Conservation (phyloP, 2,329 filamentous ascomycete species). For the Fusarium irregulare region DNA sequence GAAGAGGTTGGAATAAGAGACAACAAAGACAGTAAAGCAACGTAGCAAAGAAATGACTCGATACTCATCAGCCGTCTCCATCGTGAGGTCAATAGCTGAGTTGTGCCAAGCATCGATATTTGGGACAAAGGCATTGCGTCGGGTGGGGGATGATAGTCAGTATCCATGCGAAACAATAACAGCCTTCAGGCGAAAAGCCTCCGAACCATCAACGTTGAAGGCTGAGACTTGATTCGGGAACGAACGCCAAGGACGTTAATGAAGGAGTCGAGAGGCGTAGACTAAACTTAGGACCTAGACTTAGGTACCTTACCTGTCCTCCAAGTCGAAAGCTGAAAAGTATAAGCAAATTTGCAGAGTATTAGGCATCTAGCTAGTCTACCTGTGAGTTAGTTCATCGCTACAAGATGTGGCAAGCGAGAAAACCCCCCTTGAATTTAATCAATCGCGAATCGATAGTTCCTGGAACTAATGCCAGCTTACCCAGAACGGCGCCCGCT, state of each 20-base stretch:
- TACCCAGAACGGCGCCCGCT: slow-evolving; percentile 4
- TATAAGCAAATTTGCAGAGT: slow-evolving; percentile 19
- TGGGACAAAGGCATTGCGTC: neutral
- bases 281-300: slow-evolving; percentile 21
- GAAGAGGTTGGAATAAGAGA: slow-evolving; percentile 9
- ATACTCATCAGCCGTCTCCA: slow-evolving; percentile 11
- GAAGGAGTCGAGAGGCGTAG: slow-evolving; percentile 28
- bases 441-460: slow-evolving; percentile 38
- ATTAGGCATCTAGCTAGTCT: neutral
- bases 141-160: neutral
- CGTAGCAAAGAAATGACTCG: slow-evolving; percentile 15
- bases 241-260: slow-evolving; percentile 4
- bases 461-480: slow-evolving; percentile 31
- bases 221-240: slow-evolving; percentile 2
- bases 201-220: neutral
- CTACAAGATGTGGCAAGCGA: slow-evolving; percentile 22
- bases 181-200: neutral
- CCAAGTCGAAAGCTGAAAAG: slow-evolving; percentile 8
- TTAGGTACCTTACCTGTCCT: neutral
- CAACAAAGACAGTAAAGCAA: neutral
- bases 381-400: neutral
- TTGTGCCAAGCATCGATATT: slow-evolving; percentile 11
- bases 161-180: slow-evolving; percentile 17
- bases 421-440: slow-evolving; percentile 8
- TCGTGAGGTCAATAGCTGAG: slow-evolving; percentile 12